Percentiles rank a stretch among this genome's conserved stretches.
phyloP scores from a whole-genome alignment of 2,329 filamentous ascomycete species.

The Curvularia verruculosa region DNA sequence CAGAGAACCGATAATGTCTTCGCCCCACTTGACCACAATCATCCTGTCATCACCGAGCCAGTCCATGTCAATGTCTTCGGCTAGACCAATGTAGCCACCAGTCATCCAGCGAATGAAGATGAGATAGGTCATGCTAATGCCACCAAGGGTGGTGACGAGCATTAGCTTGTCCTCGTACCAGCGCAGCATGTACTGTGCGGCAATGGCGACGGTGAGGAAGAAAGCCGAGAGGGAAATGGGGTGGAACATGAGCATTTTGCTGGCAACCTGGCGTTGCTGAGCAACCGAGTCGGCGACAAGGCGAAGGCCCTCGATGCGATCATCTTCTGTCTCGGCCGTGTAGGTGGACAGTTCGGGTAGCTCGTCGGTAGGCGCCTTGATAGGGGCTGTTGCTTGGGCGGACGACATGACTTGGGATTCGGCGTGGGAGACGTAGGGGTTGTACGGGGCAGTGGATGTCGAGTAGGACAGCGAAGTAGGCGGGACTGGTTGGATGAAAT shows the following conservation, averaged over 20 bases:
- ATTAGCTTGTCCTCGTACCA: conserved; percentile 59
- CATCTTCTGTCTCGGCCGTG: conserved; percentile 56
- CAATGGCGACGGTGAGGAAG: conserved; percentile 48
- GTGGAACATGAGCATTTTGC: conserved; percentile 59
- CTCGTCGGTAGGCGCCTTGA: conserved; percentile 26
- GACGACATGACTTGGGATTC: conserved; percentile 48
- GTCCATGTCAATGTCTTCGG: conserved; percentile 65
- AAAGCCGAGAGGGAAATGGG: conserved; percentile 48
- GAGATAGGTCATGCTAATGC: conserved; percentile 68
- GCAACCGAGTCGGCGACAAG: conserved; percentile 82
- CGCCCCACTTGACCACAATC: conserved; percentile 70
- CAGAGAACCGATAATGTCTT: conserved; percentile 72
- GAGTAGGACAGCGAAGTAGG: conserved; percentile 55
- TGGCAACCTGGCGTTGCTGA: conserved; percentile 76
- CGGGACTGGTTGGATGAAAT: conserved; percentile 61
- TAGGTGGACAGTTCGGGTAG: conserved; percentile 68
- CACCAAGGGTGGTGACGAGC: conserved; percentile 63
- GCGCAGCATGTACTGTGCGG: conserved; percentile 51
- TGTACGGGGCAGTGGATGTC: conserved; percentile 48
- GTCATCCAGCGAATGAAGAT: conserved; percentile 66
- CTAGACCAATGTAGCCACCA: conserved; percentile 66
- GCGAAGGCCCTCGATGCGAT: conserved; percentile 71
- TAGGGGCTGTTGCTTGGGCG: conserved; percentile 34
- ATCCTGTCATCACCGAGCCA: conserved; percentile 62
- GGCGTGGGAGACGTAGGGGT: conserved; percentile 45